phyloP scores from a whole-genome alignment of 176 grass and related monocot species.

The Oryza rufipogon region DNA sequence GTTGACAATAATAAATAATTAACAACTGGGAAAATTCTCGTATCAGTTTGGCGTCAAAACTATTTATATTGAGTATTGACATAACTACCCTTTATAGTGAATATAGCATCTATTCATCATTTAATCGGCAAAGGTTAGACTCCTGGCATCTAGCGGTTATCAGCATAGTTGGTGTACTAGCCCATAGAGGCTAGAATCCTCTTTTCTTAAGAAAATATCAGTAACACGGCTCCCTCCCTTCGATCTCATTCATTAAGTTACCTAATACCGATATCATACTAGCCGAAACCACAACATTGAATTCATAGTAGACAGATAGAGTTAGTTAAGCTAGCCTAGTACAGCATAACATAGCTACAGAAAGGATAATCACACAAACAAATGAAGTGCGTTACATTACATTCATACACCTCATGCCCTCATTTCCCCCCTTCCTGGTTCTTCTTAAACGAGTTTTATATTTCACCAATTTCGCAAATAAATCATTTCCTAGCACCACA shows the following conservation, averaged over 20 bases:
- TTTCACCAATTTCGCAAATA: background rate
- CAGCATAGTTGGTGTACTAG: background rate
- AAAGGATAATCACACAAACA: background rate
- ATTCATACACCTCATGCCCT: background rate
- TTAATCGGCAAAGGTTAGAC: background rate
- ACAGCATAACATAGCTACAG: background rate
- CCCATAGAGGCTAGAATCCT: background rate
- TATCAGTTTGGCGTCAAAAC: slow-evolving; percentile 5
- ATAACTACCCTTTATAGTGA: slow-evolving; percentile 14
- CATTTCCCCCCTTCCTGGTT: background rate
- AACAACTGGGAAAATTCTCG: background rate
- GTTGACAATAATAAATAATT: background rate
- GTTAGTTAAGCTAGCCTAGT: background rate
- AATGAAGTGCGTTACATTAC: background rate
- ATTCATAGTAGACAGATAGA: background rate
- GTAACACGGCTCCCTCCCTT: background rate
- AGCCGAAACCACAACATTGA: background rate
- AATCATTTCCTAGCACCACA: background rate
- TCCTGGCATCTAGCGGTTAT: background rate
- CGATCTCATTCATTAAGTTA: background rate
- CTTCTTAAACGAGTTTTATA: background rate
- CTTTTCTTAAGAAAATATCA: background rate
- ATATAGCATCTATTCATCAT: background rate
- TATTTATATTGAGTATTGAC: slow-evolving; percentile 9
- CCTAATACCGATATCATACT: background rate